Conservation (phyloP, 2,329 filamentous ascomycete genomes). For the Alternaria sp. region DNA sequence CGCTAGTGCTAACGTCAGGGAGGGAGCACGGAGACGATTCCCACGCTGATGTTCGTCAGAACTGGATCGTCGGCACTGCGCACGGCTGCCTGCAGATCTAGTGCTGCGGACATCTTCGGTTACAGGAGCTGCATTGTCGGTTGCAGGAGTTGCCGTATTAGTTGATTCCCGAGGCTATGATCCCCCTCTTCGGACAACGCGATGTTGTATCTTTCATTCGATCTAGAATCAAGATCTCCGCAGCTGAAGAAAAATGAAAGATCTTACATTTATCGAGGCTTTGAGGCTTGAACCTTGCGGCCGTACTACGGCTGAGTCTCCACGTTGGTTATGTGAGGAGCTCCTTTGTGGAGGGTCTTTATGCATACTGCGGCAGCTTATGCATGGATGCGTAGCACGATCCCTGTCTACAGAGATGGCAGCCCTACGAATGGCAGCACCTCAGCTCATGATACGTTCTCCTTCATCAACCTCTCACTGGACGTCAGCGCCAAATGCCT, state of each 20-base stretch:
- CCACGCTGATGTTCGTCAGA: constrained; percentile 11
- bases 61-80: constrained; percentile 25
- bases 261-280: background rate
- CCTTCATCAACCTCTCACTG: constrained; percentile 26
- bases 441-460: constrained; percentile 19
- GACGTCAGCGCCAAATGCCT: constrained; percentile 9
- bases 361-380: constrained; percentile 22
- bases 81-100: constrained; percentile 28
- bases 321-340: constrained; percentile 14
- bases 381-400: constrained; percentile 12
- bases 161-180: background rate
- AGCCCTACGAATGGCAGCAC: constrained; percentile 24
- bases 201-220: constrained; percentile 6
- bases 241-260: constrained; percentile 1
- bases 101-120: constrained; percentile 2
- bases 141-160: background rate
- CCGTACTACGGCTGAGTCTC: background rate
- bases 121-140: background rate
- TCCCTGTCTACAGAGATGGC: constrained; percentile 6
- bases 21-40: constrained; percentile 9
- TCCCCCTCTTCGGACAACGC: constrained; percentile 11
- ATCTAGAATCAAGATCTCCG: background rate
- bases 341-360: constrained; percentile 12
- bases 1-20: constrained; percentile 7
- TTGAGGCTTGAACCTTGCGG: constrained; percentile 5